Base-by-base conservation (phyloP, 495 filamentous ascomycete genomes). In the Penicillium maclennaniae region DNA sequence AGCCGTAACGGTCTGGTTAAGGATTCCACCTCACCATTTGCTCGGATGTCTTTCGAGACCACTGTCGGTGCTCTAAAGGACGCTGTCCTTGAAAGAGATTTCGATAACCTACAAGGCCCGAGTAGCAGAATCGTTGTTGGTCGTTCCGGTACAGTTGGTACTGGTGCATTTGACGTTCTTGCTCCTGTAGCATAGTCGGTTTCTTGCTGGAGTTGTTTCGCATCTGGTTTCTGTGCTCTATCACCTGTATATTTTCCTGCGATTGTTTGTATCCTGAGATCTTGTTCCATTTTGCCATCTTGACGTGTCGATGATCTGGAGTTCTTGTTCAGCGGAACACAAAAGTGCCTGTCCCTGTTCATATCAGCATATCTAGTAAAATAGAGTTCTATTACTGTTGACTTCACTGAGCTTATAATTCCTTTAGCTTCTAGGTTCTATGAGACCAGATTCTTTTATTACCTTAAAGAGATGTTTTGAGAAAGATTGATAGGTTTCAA, bases 11-110 rank as follows among this genome's bases (percentile, higher is more conserved):
- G 92, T 16, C 67, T 97, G 47, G 69, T 78, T 43, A 87, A 84
- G 66, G 81, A 87, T 53, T 87, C 86, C 62, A 84, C 89, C 15
- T 92, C 87, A 47, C 91, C 93, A 1, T 91, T 97, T 56, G 86
- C 92, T 70, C 96, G 97, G 80, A 96, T 96, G 91, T 95, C 89
- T 69, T 97, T 97, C 76, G 92, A 99, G 79, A 97, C 93, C 6
- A 97, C 93, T 19, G 81, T 96, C 31, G 87, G 87, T 2, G 97
- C 95, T 74, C 78, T 97, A 68, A 88, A 86, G 67, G 92, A 96
- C 58, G 91, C 92, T 23, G 89, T 95, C 16, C 68, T 92, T 39
- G 91, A 96, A 60, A 82, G 87, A 46, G 93, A 96, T 68, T 87
- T 83, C 77, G 93, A 99, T 71, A 86, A 88, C 62, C 78, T 99